Evolutionary conservation across 1,284 basidiomycete genomes (phyloP).

Genomic region (Cryptococcus floricola): DNA sequence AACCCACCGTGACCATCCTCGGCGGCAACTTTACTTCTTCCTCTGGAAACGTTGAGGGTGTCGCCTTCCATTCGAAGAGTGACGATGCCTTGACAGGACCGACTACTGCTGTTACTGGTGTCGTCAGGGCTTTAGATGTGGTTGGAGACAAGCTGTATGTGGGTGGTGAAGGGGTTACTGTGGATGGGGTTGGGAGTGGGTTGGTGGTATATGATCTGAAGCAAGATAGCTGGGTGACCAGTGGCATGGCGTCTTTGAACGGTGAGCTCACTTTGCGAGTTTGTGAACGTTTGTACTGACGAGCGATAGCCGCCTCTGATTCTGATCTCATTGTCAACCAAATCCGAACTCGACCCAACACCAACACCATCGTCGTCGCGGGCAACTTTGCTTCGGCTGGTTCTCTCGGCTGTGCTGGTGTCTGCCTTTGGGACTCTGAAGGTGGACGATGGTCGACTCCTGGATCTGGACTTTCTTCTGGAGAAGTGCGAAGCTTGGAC

Average conservation of each 20-base stretch:
- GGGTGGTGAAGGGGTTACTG: conserved; percentile 59
- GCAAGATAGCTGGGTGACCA: conserved; percentile 58
- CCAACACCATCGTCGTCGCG: conserved; percentile 70
- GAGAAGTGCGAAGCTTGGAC: conserved; percentile 72
- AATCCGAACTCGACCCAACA: conserved; percentile 64
- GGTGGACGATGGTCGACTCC: conserved; percentile 73
- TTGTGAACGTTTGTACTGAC: conserved; percentile 3
- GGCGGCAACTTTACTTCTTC: conserved; percentile 80
- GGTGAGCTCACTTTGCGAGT: conserved; percentile 24
- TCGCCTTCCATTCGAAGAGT: conserved; percentile 70
- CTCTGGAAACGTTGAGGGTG: conserved; percentile 49
- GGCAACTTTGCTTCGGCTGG: conserved; percentile 82
- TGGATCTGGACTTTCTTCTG: conserved; percentile 70
- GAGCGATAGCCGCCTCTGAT: conserved; percentile 50
- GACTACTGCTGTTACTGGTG: conserved; percentile 58
- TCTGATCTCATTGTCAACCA: conserved; percentile 65
- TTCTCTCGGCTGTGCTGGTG: conserved; percentile 65
- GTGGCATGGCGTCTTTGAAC: conserved; percentile 60
- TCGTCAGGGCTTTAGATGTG: conserved; percentile 69
- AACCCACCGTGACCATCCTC: conserved; percentile 63
- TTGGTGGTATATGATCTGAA: conserved; percentile 72
- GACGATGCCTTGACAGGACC: conserved; percentile 58
- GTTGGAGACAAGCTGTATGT: conserved; percentile 63
- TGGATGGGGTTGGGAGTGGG: conserved; percentile 55
- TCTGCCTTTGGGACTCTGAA: conserved; percentile 71